phyloP scores from a whole-genome alignment of 2,329 filamentous ascomycete genomes.

The Blastomyces emzantsi region DNA sequence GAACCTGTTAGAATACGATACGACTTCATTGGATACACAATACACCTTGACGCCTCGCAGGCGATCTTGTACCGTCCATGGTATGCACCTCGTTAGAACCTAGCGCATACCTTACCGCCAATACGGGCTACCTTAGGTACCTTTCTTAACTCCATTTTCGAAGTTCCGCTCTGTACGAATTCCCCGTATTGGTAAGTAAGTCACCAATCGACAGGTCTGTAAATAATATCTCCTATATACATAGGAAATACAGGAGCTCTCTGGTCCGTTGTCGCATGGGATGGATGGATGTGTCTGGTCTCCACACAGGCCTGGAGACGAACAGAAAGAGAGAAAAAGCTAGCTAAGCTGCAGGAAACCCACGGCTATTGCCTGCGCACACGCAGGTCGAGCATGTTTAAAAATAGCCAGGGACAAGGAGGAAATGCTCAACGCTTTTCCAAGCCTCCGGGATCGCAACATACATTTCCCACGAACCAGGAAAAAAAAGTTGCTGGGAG shows the following conservation, averaged over 20 bases:
- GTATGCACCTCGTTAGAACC: neutral
- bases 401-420: neutral
- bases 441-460: neutral
- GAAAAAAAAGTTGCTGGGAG: neutral
- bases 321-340: neutral
- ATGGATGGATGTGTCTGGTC: neutral
- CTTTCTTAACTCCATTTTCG: neutral
- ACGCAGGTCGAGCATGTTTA: neutral
- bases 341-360: neutral
- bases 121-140: neutral
- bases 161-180: neutral
- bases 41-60: neutral
- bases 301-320: slow-evolving; percentile 1
- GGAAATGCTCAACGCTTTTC: neutral
- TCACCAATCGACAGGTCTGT: neutral
- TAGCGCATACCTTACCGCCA: neutral
- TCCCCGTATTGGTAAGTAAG: neutral
- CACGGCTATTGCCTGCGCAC: neutral
- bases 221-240: no score
- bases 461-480: slow-evolving; percentile 4
- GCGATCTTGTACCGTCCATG: neutral
- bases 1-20: neutral
- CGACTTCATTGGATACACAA: no score
- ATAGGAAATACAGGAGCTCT: neutral
- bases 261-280: neutral